These are phyloP conservation scores for Lasiodiplodia hormozganensis DNA, from an alignment of 2,329 filamentous ascomycete species.

Conservation along the genomic window DNA sequence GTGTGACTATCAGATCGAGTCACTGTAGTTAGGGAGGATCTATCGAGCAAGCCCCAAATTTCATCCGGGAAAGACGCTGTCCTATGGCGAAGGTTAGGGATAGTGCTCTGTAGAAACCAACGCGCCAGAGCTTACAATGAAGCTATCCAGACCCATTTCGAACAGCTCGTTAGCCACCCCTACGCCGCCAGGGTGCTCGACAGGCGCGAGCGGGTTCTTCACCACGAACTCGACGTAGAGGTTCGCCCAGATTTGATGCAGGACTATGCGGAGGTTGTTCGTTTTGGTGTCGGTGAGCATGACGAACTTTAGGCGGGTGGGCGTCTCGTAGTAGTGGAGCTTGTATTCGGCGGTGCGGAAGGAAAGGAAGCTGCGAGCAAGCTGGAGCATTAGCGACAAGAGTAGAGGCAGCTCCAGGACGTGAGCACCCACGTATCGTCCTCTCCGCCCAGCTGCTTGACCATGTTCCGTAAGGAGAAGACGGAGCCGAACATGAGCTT, in stretches of 20 bases:
- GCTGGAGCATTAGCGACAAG: constrained; percentile 11
- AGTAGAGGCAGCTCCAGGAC: not conserved
- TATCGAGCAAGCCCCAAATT: too few species aligned
- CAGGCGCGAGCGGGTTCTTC: constrained; percentile 68
- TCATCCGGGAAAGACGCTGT: constrained; percentile 22
- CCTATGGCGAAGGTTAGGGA: constrained; percentile 13
- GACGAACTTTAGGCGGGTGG: constrained; percentile 93
- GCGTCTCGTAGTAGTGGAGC: constrained; percentile 98
- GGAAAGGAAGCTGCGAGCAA: constrained; percentile 75
- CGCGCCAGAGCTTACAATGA: constrained; percentile 44
- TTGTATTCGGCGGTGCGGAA: constrained; percentile 96
- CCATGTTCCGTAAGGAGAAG: constrained; percentile 96
- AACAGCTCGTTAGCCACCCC: constrained; percentile 72
- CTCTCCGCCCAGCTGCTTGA: constrained; percentile 88
- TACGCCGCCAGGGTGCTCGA: constrained; percentile 66
- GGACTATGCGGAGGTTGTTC: constrained; percentile 87
- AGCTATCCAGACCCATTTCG: constrained; percentile 74
- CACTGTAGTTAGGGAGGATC: not conserved
- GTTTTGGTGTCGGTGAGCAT: constrained; percentile 92
- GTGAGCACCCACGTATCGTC: constrained; percentile 71
- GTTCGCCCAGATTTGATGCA: constrained; percentile 99
- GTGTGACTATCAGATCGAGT: not conserved
- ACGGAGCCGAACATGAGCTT: constrained; percentile 98
- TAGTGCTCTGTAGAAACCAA: too few species aligned
- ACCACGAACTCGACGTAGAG: constrained; percentile 92